These are phyloP conservation scores for Begonia fuchsioides DNA, from an alignment of 306 rosid species.

Conservation along the genomic window DNA sequence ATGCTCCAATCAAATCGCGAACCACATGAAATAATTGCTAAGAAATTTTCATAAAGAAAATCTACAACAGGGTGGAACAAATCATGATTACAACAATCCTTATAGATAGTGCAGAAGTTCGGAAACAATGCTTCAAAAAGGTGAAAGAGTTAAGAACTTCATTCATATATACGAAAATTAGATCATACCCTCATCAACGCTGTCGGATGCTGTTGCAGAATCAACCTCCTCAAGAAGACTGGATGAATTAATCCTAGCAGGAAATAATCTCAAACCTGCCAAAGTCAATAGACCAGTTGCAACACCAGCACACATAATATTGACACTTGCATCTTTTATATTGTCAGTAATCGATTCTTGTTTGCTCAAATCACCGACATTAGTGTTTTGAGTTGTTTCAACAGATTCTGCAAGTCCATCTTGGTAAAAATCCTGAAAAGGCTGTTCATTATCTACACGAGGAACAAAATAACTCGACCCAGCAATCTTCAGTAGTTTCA, in stretches of 20 bases:
- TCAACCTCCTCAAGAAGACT: conserved; percentile 21
- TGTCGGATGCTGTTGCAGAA: conserved; percentile 34
- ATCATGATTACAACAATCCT: too few species aligned
- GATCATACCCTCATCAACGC: conserved; percentile 40
- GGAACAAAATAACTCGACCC: conserved; percentile 29
- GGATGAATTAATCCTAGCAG: conserved; percentile 33
- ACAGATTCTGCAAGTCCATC: conserved; percentile 24
- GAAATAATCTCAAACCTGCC: conserved; percentile 57
- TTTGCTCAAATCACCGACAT: conserved; percentile 19
- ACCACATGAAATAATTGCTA: too few species aligned
- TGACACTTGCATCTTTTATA: conserved; percentile 63
- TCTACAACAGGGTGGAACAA: too few species aligned
- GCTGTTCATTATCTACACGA: conserved; percentile 26
- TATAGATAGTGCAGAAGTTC: neutral
- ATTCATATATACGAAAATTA: neutral
- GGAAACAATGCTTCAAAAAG: neutral
- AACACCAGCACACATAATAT: conserved; percentile 80
- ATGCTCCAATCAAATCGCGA: too few species aligned
- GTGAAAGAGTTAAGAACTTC: neutral
- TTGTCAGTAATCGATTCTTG: conserved; percentile 39
- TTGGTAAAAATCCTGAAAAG: conserved; percentile 19
- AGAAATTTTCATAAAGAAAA: too few species aligned
- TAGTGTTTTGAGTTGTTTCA: conserved; percentile 30
- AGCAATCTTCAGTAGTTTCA: conserved; percentile 23
- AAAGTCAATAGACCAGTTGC: conserved; percentile 67